Evolutionary conservation across 2,329 filamentous ascomycete species (phyloP).

Genomic region (Colletotrichum horii): DNA sequence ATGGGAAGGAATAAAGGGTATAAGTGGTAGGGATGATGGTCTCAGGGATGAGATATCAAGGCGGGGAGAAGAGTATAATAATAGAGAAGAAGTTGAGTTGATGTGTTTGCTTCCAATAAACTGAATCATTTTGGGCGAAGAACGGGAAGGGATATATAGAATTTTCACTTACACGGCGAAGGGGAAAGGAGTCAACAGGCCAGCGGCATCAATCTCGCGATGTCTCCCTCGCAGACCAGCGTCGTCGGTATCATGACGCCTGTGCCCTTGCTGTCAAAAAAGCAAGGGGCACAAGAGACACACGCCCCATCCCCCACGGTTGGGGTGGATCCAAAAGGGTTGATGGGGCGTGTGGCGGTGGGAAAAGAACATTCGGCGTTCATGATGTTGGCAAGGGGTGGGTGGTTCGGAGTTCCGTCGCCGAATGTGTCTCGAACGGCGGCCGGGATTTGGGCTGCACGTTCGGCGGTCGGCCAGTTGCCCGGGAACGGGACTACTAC

Average conservation of each 20-base stretch:
- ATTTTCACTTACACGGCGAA: not conserved
- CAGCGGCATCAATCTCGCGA: not conserved
- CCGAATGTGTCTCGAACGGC: conserved; percentile 18
- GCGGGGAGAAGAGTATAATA: not conserved
- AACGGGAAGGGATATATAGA: conserved; percentile 13
- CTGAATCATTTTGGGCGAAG: not conserved
- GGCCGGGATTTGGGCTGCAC: not conserved
- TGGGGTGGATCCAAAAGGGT: conserved; percentile 1
- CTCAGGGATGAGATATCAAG: not conserved
- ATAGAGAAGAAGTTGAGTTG: conserved; percentile 13
- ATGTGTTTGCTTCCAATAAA: not conserved
- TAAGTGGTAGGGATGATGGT: not conserved
- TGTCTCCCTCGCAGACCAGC: conserved; percentile 6
- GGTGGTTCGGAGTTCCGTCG: conserved; percentile 17
- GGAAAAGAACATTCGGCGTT: conserved; percentile 8
- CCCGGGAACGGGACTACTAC: not conserved
- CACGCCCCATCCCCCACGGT: not conserved
- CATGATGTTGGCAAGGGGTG: not conserved
- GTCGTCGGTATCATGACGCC: not conserved
- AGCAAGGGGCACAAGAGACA: conserved; percentile 3
- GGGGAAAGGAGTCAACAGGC: not conserved
- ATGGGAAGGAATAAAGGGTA: not conserved
- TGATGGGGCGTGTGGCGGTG: not conserved
- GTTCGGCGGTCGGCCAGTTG: conserved; percentile 11
- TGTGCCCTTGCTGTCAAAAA: not conserved